These are phyloP conservation scores for Fusarium illudens DNA, from an alignment of 2,329 filamentous ascomycete species.

Conservation along the genomic window DNA sequence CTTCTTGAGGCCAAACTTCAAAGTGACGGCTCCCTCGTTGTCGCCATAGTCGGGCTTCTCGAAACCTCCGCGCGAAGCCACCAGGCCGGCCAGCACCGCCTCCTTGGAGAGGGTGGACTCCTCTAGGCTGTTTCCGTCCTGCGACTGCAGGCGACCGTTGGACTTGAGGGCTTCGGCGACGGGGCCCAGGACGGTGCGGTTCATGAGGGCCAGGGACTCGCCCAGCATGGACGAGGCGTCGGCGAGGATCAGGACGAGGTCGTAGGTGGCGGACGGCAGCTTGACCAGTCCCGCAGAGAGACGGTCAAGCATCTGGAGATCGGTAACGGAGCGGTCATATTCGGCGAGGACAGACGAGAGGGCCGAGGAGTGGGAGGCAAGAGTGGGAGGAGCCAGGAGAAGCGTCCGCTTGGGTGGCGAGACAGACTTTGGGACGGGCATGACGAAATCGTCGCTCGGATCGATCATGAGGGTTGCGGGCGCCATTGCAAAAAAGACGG, in stretches of 20 bases:
- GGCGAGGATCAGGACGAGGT: slow-evolving; percentile 83
- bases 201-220: slow-evolving; percentile 72
- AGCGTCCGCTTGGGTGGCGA: slow-evolving; percentile 67
- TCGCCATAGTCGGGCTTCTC: slow-evolving; percentile 74
- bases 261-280: slow-evolving; percentile 81
- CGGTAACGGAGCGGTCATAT: slow-evolving; percentile 79
- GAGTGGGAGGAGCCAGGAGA: slow-evolving; percentile 87
- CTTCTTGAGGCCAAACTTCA: slow-evolving; percentile 53
- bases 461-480: slow-evolving; percentile 65
- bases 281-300: slow-evolving; percentile 82
- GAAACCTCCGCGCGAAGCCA: slow-evolving; percentile 71
- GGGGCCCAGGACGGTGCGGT: slow-evolving; percentile 71
- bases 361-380: slow-evolving; percentile 84
- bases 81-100: slow-evolving; percentile 83
- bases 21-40: slow-evolving; percentile 64
- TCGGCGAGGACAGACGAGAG: slow-evolving; percentile 75
- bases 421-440: slow-evolving; percentile 34
- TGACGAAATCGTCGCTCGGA: slow-evolving; percentile 61
- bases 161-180: slow-evolving; percentile 76
- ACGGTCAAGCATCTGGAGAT: slow-evolving; percentile 98
- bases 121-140: slow-evolving; percentile 70
- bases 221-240: slow-evolving; percentile 74
- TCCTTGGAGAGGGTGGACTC: slow-evolving; percentile 63
- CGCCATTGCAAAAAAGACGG: slow-evolving; percentile 51
- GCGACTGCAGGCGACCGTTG: slow-evolving; percentile 72